phyloP scores from a whole-genome alignment of 306 rosid species.

The Trifolium pratense region DNA sequence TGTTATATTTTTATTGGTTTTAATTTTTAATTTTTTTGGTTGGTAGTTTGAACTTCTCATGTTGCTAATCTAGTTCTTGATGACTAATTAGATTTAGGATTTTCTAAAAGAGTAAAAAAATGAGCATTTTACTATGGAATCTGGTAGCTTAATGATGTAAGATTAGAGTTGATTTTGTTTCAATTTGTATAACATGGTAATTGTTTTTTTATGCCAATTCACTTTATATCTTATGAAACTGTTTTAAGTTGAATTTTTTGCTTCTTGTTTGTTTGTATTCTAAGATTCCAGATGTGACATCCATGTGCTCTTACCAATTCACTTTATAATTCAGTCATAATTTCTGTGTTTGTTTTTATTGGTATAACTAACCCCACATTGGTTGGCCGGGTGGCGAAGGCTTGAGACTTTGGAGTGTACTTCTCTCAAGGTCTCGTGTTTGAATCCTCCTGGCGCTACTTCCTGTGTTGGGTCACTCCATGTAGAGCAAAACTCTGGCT shows the following conservation, averaged over 20 bases:
- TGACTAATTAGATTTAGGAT: slow-evolving; percentile 29
- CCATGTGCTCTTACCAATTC: too few relatives aligned
- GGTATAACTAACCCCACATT: too few relatives aligned
- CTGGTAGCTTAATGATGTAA: slow-evolving; percentile 20
- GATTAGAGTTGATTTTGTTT: slow-evolving; percentile 27
- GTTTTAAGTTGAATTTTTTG: not conserved
- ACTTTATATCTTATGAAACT: not conserved
- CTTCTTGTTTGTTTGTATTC: slow-evolving; percentile 26
- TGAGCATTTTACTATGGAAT: slow-evolving; percentile 31
- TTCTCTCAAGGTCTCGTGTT: too few relatives aligned
- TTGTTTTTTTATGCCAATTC: not conserved
- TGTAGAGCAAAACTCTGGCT: too few relatives aligned
- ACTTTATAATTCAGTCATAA: too few relatives aligned
- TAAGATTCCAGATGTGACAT: too few relatives aligned
- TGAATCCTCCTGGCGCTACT: too few relatives aligned
- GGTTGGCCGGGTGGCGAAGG: too few relatives aligned
- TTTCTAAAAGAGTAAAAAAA: not conserved
- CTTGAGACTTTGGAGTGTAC: too few relatives aligned
- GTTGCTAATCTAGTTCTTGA: not conserved
- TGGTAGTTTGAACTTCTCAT: not conserved
- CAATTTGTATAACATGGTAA: not conserved
- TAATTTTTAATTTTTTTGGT: not conserved
- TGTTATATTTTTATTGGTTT: slow-evolving; percentile 21
- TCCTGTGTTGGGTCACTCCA: too few relatives aligned
- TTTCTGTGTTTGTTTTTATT: too few relatives aligned